A percentile compares a stretch with the other conserved stretches of the same genome.
Conservation (phyloP, 441 rosid genomes). For the Syzygium syzygioides region DNA sequence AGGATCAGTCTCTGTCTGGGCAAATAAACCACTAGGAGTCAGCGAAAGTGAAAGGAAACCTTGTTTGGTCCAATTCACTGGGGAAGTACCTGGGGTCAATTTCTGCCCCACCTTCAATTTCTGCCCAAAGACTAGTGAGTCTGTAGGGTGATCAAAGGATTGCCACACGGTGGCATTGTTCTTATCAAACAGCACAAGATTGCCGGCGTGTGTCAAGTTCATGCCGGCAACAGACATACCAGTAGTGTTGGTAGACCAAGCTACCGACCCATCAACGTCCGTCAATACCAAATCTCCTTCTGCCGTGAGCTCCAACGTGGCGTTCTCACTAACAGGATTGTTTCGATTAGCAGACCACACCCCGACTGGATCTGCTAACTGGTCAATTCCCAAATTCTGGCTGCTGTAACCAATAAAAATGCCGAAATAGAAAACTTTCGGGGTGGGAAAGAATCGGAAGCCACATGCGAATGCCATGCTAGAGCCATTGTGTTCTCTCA, state of each 20-base stretch:
- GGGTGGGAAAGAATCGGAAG: not conserved
- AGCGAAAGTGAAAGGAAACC: not conserved
- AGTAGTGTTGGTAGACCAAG: not conserved
- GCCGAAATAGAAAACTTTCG: conserved; percentile 13
- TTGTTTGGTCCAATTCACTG: too few relatives aligned
- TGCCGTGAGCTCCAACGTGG: not conserved
- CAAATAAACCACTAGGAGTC: not conserved
- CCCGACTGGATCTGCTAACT: not conserved
- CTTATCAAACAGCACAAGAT: not conserved
- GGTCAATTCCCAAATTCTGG: not conserved
- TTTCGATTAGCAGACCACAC: conserved; percentile 14
- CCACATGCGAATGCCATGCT: not conserved
- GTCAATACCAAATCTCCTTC: conserved; percentile 6
- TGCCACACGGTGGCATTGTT: not conserved
- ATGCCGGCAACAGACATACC: not conserved
- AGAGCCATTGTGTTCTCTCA: not conserved
- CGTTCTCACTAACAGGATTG: not conserved
- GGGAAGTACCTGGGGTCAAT: too few relatives aligned
- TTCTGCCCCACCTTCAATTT: not conserved
- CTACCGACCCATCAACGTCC: not conserved
- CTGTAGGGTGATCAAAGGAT: not conserved
- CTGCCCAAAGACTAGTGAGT: not conserved
- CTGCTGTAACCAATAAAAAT: not conserved
- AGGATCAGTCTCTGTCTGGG: not conserved
- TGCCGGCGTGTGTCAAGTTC: not conserved